Conservation (phyloP, 768 basidiomycete species). For the Boletus subcaerulescens region DNA sequence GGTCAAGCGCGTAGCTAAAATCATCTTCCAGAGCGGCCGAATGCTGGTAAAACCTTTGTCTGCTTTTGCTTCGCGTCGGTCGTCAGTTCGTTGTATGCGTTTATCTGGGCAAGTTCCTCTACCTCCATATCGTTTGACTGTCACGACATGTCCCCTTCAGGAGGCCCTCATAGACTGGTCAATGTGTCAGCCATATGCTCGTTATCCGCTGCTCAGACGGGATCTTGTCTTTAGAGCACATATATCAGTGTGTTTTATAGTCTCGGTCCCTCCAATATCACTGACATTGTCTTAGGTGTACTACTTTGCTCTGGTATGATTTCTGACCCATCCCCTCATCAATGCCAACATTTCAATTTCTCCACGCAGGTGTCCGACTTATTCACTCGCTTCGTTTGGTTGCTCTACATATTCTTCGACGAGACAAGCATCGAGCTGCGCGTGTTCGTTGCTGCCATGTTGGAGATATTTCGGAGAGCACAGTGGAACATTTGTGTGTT, state of each 20-base stretch:
- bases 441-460: constrained; percentile 61
- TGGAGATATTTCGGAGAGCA: constrained; percentile 78
- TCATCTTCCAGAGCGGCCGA: constrained; percentile 28
- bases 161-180: constrained; percentile 94
- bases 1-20: neutral
- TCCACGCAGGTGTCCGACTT: constrained; percentile 60
- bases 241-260: constrained; percentile 44
- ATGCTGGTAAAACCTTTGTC: constrained; percentile 50
- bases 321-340: neutral
- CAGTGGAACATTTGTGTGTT: constrained; percentile 90
- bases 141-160: constrained; percentile 35
- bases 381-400: constrained; percentile 77
- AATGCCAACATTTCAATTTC: neutral
- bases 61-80: constrained; percentile 66
- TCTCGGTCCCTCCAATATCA: neutral
- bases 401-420: constrained; percentile 63
- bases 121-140: neutral
- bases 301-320: constrained; percentile 71
- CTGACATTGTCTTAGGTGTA: constrained; percentile 48
- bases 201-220: constrained; percentile 60
- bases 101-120: constrained; percentile 65
- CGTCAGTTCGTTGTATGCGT: constrained; percentile 66
- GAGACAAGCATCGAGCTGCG: constrained; percentile 52
- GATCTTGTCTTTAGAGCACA: constrained; percentile 72
- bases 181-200: constrained; percentile 55